These are phyloP conservation scores for Lagenidium sp. DNA, from an alignment of 352 stramenopile genomes.

Conservation along the genomic window DNA sequence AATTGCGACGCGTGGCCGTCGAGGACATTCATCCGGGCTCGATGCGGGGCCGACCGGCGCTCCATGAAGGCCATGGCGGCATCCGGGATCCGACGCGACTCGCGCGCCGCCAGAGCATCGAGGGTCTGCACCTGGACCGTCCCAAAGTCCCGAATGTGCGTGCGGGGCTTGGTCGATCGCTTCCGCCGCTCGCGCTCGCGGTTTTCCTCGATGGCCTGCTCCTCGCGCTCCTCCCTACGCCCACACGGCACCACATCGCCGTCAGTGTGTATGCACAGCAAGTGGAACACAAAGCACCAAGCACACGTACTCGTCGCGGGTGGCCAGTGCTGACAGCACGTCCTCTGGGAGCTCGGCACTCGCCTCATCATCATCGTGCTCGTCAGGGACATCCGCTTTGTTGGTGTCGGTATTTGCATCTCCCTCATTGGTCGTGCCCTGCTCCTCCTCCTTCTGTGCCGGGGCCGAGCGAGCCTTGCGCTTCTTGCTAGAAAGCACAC, in stretches of 20 bases:
- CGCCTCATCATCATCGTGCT: conserved; percentile 12
- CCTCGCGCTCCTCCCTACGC: conserved; percentile 39
- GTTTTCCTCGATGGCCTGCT: conserved; percentile 25
- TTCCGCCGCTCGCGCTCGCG: conserved; percentile 14
- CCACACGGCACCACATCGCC: neutral
- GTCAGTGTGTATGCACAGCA: no score
- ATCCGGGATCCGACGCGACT: conserved; percentile 32
- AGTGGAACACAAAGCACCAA: no score
- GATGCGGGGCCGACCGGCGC: conserved; percentile 35
- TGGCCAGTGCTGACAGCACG: conserved; percentile 54
- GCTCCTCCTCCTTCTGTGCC: no score
- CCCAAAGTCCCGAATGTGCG: conserved; percentile 65
- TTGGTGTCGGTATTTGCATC: neutral
- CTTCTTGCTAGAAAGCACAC: no score
- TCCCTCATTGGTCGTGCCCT: conserved; percentile 4
- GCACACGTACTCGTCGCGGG: conserved; percentile 47
- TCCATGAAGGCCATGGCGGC: conserved; percentile 44
- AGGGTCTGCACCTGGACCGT: conserved; percentile 69
- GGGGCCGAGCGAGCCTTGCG: no score
- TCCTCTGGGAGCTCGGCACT: conserved; percentile 52
- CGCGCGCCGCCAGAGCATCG: conserved; percentile 24
- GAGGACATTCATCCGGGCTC: conserved; percentile 52
- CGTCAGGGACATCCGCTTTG: neutral
- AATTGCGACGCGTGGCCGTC: conserved; percentile 62
- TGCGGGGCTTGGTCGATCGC: conserved; percentile 26